These are phyloP conservation scores for Cucurbitaria berberidis DNA, from an alignment of 2,329 filamentous ascomycete species.

Conservation along the genomic window DNA sequence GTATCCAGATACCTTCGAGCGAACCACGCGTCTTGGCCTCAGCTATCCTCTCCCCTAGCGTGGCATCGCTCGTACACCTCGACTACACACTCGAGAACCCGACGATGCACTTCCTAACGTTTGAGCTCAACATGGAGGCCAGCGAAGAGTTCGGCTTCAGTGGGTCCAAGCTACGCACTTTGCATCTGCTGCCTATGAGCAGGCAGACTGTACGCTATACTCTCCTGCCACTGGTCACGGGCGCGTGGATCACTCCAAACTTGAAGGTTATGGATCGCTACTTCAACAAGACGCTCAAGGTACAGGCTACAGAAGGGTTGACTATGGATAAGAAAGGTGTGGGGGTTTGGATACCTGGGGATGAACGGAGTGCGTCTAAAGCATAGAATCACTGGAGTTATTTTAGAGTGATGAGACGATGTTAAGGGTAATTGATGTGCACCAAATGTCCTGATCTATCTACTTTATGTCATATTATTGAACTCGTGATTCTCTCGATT, in stretches of 20 bases:
- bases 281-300: slow-evolving; percentile 86
- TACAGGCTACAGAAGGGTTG: slow-evolving; percentile 77
- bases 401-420: background rate
- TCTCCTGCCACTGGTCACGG: slow-evolving; percentile 69
- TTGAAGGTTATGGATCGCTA: slow-evolving; percentile 86
- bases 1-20: slow-evolving; percentile 77
- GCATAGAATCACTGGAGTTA: background rate
- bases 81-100: slow-evolving; percentile 1
- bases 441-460: no score
- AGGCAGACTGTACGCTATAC: slow-evolving; percentile 75
- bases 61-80: slow-evolving; percentile 34
- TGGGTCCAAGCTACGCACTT: slow-evolving; percentile 77
- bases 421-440: no score
- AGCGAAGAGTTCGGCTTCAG: slow-evolving; percentile 93
- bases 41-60: slow-evolving; percentile 42
- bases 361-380: slow-evolving; percentile 1
- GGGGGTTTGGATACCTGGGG: slow-evolving; percentile 46
- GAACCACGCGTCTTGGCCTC: slow-evolving; percentile 82
- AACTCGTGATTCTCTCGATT: no score
- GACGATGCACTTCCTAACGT: slow-evolving; percentile 87
- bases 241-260: slow-evolving; percentile 73
- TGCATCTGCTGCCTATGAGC: slow-evolving; percentile 84
- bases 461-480: no score
- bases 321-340: slow-evolving; percentile 61
- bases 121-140: slow-evolving; percentile 89